Conservation (phyloP, 2,329 filamentous ascomycete species). For the Coniochaeta sp. region DNA sequence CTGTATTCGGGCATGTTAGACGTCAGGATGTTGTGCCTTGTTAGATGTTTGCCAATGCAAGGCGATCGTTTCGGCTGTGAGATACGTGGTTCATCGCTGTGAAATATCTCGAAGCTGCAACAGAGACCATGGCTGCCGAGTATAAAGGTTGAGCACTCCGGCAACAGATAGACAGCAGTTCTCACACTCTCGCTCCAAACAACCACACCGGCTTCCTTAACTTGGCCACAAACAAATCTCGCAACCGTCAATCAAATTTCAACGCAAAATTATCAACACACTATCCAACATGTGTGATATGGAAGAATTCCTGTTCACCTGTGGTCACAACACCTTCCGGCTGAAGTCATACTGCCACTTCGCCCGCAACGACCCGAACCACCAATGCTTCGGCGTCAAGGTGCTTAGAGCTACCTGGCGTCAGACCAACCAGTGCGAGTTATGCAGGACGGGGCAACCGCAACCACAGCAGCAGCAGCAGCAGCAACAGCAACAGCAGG, state of each 20-base stretch:
- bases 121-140: neutral
- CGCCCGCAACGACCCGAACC: constrained; percentile 63
- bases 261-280: no score
- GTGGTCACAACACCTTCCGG: constrained; percentile 51
- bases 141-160: neutral
- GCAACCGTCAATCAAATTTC: no score
- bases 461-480: neutral
- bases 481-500: neutral
- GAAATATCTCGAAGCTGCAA: neutral
- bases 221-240: neutral
- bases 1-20: neutral
- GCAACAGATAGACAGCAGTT: neutral
- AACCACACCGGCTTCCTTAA: neutral
- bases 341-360: constrained; percentile 67
- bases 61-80: neutral
- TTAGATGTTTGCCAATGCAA: neutral
- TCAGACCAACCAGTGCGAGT: constrained; percentile 44
- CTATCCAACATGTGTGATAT: constrained; percentile 55
- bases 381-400: constrained; percentile 62
- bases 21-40: neutral
- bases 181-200: neutral
- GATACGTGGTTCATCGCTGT: neutral
- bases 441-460: constrained; percentile 23
- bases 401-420: constrained; percentile 53
- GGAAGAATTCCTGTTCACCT: constrained; percentile 61